Evolutionary conservation across 805 yeast genomes (phyloP).

Genomic region (Saccharomycopsis vini): DNA sequence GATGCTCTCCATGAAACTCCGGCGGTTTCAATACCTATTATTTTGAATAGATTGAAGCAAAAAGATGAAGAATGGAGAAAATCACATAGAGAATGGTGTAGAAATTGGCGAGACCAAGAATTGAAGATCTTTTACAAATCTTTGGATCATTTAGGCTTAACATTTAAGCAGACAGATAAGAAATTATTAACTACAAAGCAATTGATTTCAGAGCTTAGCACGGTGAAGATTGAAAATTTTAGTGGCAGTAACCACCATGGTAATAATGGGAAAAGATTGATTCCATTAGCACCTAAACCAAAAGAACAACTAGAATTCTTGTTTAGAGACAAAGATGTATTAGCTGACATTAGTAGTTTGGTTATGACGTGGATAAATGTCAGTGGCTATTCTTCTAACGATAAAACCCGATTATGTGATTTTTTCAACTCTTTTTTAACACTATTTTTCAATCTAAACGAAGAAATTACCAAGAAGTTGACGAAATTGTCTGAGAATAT

Average conservation of each 20-base stretch:
- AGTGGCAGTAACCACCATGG: conserved; percentile 68
- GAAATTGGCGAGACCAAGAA: conserved; percentile 97
- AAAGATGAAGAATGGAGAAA: conserved; percentile 99
- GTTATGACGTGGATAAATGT: conserved; percentile 50
- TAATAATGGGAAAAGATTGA: conserved; percentile 39
- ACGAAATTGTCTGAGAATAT: conserved; percentile 10
- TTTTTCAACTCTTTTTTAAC: conserved; percentile 55
- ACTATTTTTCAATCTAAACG: conserved; percentile 46
- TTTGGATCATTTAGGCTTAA: conserved; percentile 88
- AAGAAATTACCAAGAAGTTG: conserved; percentile 2
- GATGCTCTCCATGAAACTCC: conserved; percentile 95
- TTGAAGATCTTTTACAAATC: conserved; percentile 91
- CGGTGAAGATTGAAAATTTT: conserved; percentile 82
- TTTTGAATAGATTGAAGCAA: conserved; percentile 85
- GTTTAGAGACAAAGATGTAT: conserved; percentile 48
- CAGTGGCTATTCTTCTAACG: conserved; percentile 50
- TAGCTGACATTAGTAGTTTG: conserved; percentile 53
- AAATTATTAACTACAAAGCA: conserved; percentile 85
- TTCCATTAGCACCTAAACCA: conserved; percentile 65
- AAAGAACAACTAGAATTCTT: conserved; percentile 45
- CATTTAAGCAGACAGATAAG: conserved; percentile 95
- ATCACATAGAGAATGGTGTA: conserved; percentile 97
- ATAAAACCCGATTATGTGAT: conserved; percentile 53
- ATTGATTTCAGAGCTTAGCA: conserved; percentile 81
- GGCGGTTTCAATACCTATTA: conserved; percentile 89